phyloP scores from a whole-genome alignment of 202 grass and related monocot genomes.

The Brachypodium distachyon region DNA sequence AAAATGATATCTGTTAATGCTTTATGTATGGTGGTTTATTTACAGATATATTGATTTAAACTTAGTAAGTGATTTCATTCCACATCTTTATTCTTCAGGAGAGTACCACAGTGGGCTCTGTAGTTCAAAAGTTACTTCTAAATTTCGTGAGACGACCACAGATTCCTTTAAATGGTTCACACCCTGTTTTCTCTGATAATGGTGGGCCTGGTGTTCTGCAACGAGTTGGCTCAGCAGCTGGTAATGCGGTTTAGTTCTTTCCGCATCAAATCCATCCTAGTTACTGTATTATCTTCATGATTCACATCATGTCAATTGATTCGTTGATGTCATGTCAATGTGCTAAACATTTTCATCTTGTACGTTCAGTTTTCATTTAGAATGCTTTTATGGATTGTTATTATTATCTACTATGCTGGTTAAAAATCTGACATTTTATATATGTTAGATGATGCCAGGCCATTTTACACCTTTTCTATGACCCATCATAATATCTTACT shows the following conservation, averaged over 20 bases:
- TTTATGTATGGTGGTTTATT: constrained; percentile 24
- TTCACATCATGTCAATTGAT: background rate
- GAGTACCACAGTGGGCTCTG: constrained; percentile 43
- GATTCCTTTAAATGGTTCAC: constrained; percentile 54
- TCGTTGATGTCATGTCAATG: background rate
- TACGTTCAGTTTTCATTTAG: background rate
- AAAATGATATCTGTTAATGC: constrained; percentile 16
- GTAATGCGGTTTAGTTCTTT: constrained; percentile 29
- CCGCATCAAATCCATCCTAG: background rate
- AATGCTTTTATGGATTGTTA: background rate
- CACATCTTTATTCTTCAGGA: constrained; percentile 51
- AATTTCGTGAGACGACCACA: constrained; percentile 78
- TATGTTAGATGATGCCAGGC: background rate
- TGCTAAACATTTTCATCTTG: background rate
- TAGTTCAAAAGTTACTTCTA: constrained; percentile 65
- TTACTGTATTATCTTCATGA: background rate
- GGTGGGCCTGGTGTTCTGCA: constrained; percentile 74
- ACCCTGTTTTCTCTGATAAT: constrained; percentile 71
- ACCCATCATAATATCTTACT: constrained; percentile 10
- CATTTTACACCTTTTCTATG: background rate
- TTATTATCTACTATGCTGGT: too few species aligned
- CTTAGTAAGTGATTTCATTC: constrained; percentile 20
- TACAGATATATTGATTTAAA: constrained; percentile 15
- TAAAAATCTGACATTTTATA: background rate
- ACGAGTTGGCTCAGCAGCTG: constrained; percentile 90